Evolutionary conservation across 176 grass and related monocot genomes (phyloP), one percentile per base, ranked within the genome.

Genomic region (Eragrostis curvula): DNA sequence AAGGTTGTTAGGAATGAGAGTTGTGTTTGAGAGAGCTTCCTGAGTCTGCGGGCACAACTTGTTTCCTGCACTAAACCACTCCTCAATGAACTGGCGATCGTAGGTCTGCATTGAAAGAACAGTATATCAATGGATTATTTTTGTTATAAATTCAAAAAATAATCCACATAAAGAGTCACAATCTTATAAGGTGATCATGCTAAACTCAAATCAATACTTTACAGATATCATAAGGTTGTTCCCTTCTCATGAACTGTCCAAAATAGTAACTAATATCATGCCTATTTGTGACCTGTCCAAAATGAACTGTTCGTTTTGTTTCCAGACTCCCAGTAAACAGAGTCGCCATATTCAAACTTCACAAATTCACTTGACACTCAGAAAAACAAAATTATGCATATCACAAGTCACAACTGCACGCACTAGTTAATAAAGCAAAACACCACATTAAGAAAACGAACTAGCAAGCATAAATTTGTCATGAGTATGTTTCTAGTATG

Each of bases 31-130:
- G 24, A 97, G 88, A 41, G 87, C 88, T 87, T 90, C 87, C 5
- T 94, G 85, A 61, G 89, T 92, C 77, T 77, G 83, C 0, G 88
- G 92, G 85, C 95, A 94, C 16, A 82, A 89, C 28, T 86, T 70
- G 39, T 92, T 92, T 42, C 90, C 92, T 45, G 85, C 74, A 60
- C 68, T 87, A 32, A 92, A 87, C 95, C 92, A 94, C 52, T 94
- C 87, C 78, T 89, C 80, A 36, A 94, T 94, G 80, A 71, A 92
- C 6, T 40, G 73, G 24, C 89, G 89, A 61, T 97, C 94, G 52
- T 92, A 97, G 30, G 91, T 97, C 94, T 97, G 87, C 87, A 92
- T 81, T 10, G 71, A 79, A 57, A 46, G 5, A 61, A 69, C 28
- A 71, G 56, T 42, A 48, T 7, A 68, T 88, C 41, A 83, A 47